phyloP scores from a whole-genome alignment of 2,329 filamentous ascomycete species.

The Hypoxylon sp. region DNA sequence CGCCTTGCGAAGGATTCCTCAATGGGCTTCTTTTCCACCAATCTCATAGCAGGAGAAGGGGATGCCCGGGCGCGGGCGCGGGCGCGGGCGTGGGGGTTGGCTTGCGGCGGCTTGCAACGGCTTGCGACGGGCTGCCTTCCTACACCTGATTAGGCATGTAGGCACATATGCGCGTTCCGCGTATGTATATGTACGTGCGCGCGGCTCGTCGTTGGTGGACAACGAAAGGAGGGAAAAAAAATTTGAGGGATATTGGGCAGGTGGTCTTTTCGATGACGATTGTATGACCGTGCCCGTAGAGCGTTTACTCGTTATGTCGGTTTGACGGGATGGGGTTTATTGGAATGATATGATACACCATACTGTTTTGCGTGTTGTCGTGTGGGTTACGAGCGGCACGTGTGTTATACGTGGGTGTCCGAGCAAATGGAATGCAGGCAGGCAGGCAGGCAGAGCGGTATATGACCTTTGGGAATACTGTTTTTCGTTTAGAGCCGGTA shows the following conservation, averaged over 20 bases:
- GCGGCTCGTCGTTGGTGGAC: not conserved
- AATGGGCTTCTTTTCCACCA: not conserved
- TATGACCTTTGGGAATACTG: conserved; percentile 5
- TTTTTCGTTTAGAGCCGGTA: conserved; percentile 13
- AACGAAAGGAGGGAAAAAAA: not conserved
- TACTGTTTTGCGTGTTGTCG: not conserved
- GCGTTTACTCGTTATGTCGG: conserved; percentile 36
- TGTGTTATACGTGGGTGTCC: conserved; percentile 8
- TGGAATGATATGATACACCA: conserved; percentile 6
- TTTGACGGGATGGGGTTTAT: conserved; percentile 24
- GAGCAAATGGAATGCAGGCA: not conserved
- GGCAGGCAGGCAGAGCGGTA: conserved; percentile 5
- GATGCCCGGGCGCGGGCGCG: not conserved
- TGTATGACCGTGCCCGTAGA: conserved; percentile 33
- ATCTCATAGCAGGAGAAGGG: not conserved
- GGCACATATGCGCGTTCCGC: not conserved
- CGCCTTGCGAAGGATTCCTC: not conserved
- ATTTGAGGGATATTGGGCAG: conserved; percentile 6
- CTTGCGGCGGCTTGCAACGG: not conserved
- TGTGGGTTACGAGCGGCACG: conserved; percentile 14
- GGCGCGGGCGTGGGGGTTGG: not conserved
- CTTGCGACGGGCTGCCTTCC: not conserved
- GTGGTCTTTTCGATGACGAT: conserved; percentile 26
- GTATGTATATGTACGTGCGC: too few species aligned
- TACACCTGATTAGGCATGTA: not conserved